Conservation (phyloP, 2,329 filamentous ascomycete species). For the Hypomyces perniciosus region DNA sequence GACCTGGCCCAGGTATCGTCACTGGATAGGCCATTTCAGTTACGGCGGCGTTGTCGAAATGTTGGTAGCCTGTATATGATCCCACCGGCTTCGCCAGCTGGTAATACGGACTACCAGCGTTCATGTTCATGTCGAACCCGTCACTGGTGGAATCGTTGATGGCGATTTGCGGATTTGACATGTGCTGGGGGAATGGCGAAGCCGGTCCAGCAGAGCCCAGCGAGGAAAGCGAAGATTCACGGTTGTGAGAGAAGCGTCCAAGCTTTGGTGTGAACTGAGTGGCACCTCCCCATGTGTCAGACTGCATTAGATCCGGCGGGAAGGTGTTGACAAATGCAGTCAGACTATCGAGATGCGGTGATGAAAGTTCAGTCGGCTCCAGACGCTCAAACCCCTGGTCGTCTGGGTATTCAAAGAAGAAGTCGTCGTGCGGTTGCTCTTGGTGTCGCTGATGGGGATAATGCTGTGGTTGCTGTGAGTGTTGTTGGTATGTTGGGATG, state of each 20-base stretch:
- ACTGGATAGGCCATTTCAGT: slow-evolving; percentile 36
- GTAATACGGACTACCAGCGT: slow-evolving; percentile 36
- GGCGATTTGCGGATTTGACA: slow-evolving; percentile 53
- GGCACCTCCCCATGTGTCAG: slow-evolving; percentile 35
- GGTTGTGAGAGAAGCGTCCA: slow-evolving; percentile 44
- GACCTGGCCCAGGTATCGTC: slow-evolving; percentile 30
- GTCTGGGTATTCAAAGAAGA: slow-evolving; percentile 13
- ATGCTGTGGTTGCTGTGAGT: slow-evolving; percentile 23
- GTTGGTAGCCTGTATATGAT: slow-evolving; percentile 39
- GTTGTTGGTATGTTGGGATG: slow-evolving; percentile 20
- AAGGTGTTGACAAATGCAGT: slow-evolving; percentile 20
- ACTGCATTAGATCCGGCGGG: slow-evolving; percentile 32
- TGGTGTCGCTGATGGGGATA: slow-evolving; percentile 20
- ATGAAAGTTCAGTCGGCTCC: slow-evolving; percentile 16
- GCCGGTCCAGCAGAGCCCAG: slow-evolving; percentile 54
- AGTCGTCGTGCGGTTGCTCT: slow-evolving; percentile 16
- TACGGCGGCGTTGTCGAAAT: slow-evolving; percentile 29
- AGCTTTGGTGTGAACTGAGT: slow-evolving; percentile 34
- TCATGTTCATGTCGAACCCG: slow-evolving; percentile 26
- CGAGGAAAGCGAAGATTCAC: slow-evolving; percentile 57
- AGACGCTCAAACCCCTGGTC: slow-evolving; percentile 4
- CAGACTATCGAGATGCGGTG: slow-evolving; percentile 18
- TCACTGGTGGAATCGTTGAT: slow-evolving; percentile 45
- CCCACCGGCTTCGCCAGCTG: slow-evolving; percentile 38
- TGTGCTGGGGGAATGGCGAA: slow-evolving; percentile 51